These are phyloP conservation scores for Blastomyces emzantsi DNA, from an alignment of 2,329 filamentous ascomycete species.

Conservation along the genomic window DNA sequence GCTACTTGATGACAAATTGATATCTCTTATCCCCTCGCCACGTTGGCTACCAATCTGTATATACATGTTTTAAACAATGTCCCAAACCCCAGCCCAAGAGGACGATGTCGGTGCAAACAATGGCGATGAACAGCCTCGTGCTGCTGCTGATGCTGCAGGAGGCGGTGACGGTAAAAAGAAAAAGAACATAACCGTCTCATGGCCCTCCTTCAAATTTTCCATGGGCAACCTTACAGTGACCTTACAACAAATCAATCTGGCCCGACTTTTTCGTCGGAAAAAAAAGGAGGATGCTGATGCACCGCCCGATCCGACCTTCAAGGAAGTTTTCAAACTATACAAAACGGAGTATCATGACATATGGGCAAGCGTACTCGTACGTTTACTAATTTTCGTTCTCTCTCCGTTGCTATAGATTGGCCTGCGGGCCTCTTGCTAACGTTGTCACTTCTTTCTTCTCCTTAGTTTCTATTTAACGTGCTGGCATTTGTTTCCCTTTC, in stretches of 20 bases:
- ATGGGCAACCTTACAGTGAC: constrained; percentile 3
- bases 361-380: constrained; percentile 74
- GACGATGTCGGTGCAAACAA: neutral
- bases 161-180: neutral
- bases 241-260: neutral
- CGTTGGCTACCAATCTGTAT: neutral
- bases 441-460: constrained; percentile 11
- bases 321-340: constrained; percentile 72
- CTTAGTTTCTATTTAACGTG: constrained; percentile 59
- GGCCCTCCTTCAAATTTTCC: neutral
- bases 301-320: constrained; percentile 43
- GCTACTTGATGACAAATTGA: neutral
- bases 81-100: neutral
- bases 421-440: constrained; percentile 5
- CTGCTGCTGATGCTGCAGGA: neutral
- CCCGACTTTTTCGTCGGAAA: neutral
- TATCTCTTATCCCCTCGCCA: neutral
- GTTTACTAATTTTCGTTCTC: constrained; percentile 17
- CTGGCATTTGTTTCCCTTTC: constrained; percentile 68
- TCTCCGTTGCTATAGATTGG: constrained; percentile 10
- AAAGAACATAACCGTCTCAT: neutral
- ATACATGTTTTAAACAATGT: constrained; percentile 5
- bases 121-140: neutral
- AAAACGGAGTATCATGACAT: constrained; percentile 83
- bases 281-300: neutral